These are phyloP conservation scores for Microsporum ferrugineum DNA, from an alignment of 2,329 filamentous ascomycete genomes.

Conservation along the genomic window DNA sequence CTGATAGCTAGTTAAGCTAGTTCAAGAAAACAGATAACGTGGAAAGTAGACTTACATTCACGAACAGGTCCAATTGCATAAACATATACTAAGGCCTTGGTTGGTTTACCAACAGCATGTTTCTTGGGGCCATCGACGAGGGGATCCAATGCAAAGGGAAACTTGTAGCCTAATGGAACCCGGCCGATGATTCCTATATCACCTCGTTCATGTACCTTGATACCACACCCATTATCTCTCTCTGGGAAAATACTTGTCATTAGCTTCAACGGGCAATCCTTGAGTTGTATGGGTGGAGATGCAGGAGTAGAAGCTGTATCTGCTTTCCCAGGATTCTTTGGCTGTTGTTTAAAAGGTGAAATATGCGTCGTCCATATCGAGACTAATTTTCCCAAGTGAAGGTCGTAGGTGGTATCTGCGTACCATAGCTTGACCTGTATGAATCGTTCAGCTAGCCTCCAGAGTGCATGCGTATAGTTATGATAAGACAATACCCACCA, in stretches of 20 bases:
- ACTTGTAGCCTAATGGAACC: constrained; percentile 30
- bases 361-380: constrained; percentile 43
- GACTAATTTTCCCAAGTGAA: constrained; percentile 29
- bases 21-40: neutral
- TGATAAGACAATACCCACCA: neutral
- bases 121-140: constrained; percentile 31
- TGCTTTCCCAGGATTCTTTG: constrained; percentile 20
- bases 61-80: constrained; percentile 40
- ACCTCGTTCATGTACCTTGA: constrained; percentile 36
- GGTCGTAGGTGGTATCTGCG: constrained; percentile 16
- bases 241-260: constrained; percentile 44
- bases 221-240: constrained; percentile 38
- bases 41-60: constrained; percentile 26
- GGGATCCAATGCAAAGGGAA: constrained; percentile 36
- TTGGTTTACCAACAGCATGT: constrained; percentile 27
- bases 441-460: neutral
- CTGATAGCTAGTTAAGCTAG: neutral
- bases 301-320: constrained; percentile 23
- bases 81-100: constrained; percentile 40
- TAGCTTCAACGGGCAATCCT: constrained; percentile 14
- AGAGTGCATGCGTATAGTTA: neutral
- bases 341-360: constrained; percentile 17
- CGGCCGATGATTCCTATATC: constrained; percentile 34
- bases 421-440: constrained; percentile 22
- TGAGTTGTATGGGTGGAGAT: neutral